phyloP scores from a whole-genome alignment of 75 land plant species.

The Chamaecyparis obtusa region DNA sequence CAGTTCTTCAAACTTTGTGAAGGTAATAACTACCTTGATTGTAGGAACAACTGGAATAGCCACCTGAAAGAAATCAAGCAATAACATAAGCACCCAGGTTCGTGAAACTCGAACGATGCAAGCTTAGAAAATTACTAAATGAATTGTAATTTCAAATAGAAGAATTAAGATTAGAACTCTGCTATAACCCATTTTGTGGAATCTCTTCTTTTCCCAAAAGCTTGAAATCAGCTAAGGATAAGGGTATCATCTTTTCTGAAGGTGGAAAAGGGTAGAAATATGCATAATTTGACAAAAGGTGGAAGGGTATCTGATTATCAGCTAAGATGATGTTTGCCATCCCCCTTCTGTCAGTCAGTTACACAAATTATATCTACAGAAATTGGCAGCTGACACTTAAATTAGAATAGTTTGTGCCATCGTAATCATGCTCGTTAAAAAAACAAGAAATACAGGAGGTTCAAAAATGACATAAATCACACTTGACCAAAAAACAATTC shows the following conservation, averaged over 20 bases:
- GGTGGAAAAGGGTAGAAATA: neutral
- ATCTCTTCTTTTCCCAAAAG: neutral
- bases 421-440: neutral
- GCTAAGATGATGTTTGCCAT: neutral
- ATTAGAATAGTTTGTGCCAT: neutral
- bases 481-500: neutral
- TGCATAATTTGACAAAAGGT: neutral
- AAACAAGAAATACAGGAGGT: neutral
- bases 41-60: conserved; percentile 86
- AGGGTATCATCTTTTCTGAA: neutral
- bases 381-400: neutral
- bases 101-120: neutral
- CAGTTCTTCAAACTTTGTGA: conserved; percentile 76
- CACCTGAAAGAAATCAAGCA: conserved; percentile 41
- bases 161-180: neutral
- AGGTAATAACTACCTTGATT: conserved; percentile 66
- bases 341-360: neutral
- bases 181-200: neutral
- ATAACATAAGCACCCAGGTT: neutral
- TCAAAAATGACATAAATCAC: neutral
- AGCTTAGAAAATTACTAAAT: neutral
- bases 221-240: no score
- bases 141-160: neutral
- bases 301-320: neutral
- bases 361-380: neutral